These are phyloP conservation scores for Crithidia expoeki DNA, from an alignment of 208 protist species.

Conservation along the genomic window DNA sequence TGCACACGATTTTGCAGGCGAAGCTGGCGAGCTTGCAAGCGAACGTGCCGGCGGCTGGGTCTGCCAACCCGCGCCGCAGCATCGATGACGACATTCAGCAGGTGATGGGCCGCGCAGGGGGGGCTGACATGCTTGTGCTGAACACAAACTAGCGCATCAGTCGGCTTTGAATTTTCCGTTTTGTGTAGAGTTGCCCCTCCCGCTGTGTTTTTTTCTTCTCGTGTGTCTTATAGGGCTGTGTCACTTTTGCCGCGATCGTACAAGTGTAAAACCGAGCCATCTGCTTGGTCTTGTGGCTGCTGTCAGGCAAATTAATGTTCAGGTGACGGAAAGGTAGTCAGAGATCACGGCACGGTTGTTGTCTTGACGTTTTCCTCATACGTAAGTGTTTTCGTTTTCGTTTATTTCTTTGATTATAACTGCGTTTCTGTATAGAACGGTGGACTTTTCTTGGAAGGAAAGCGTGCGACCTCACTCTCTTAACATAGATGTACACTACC, in stretches of 20 bases:
- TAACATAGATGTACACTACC: not conserved
- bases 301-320: too few relatives aligned
- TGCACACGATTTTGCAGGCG: conserved; percentile 41
- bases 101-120: conserved; percentile 43
- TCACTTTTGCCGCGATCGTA: too few relatives aligned
- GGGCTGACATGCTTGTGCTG: conserved; percentile 70
- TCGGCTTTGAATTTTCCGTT: not conserved
- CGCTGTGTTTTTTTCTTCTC: not conserved
- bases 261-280: too few relatives aligned
- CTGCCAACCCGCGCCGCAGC: conserved; percentile 3
- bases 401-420: conserved; percentile 1
- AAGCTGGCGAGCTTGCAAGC: conserved; percentile 32
- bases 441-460: not conserved
- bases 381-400: conserved; percentile 12
- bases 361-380: too few relatives aligned
- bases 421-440: not conserved
- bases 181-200: not conserved
- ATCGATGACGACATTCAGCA: conserved; percentile 46
- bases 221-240: too few relatives aligned
- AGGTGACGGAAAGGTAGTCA: too few relatives aligned
- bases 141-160: conserved; percentile 40
- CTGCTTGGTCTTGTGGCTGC: too few relatives aligned
- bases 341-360: too few relatives aligned
- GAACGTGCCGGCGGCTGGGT: conserved; percentile 3
- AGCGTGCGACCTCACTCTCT: not conserved